Conservation (phyloP, 2,329 filamentous ascomycete genomes). For the Aspergillus oerlinghausenensis region DNA sequence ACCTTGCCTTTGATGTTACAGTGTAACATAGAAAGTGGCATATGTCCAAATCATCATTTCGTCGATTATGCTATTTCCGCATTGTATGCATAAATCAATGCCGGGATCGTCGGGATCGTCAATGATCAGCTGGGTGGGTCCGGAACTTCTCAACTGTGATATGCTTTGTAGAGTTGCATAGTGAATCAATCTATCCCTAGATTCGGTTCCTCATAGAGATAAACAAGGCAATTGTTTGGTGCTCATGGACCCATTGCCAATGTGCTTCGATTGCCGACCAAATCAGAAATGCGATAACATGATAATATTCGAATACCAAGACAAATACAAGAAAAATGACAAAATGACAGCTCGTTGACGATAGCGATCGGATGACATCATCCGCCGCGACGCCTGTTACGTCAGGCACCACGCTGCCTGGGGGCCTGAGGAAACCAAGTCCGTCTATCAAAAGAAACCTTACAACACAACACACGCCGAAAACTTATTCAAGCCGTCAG, state of each 20-base stretch:
- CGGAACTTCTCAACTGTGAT: neutral
- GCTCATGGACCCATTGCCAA: neutral
- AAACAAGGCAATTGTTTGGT: neutral
- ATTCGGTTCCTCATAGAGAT: neutral
- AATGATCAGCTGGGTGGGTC: constrained; percentile 5
- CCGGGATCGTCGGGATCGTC: neutral
- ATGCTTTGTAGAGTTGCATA: neutral
- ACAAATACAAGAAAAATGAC: neutral
- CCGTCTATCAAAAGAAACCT: neutral
- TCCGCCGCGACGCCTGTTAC: constrained; percentile 10
- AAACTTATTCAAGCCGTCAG: neutral
- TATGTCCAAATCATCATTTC: neutral
- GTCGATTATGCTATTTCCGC: neutral
- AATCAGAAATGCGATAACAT: neutral
- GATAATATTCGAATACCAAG: neutral
- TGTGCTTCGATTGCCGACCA: neutral
- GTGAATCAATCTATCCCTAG: neutral
- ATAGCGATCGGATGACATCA: constrained; percentile 21
- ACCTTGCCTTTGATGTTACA: neutral
- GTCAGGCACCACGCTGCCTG: constrained; percentile 17
- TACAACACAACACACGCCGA: no score
- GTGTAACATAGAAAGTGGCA: neutral
- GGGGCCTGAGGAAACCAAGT: neutral
- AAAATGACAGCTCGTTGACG: neutral
- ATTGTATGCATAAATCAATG: neutral